phyloP scores from a whole-genome alignment of 2,329 filamentous ascomycete species.

The Ophiosphaerella narmari region DNA sequence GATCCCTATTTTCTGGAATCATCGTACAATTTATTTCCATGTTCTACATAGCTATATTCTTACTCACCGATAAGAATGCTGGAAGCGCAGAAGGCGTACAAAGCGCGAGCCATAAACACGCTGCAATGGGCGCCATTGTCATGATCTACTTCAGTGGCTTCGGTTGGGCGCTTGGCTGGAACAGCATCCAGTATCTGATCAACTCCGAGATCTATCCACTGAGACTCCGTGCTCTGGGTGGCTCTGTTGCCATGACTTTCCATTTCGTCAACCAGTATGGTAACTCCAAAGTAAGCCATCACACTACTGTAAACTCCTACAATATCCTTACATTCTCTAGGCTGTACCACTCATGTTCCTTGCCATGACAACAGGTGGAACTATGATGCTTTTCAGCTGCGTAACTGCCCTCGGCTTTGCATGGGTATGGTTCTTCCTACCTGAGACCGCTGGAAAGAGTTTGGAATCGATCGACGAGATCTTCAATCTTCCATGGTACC shows the following conservation, averaged over 20 bases:
- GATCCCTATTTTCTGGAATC: constrained; percentile 56
- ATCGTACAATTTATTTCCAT: constrained; percentile 56
- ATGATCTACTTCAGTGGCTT: constrained; percentile 64
- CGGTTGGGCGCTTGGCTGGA: constrained; percentile 60
- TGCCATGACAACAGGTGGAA: constrained; percentile 63
- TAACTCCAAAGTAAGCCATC: constrained; percentile 63
- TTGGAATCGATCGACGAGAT: constrained; percentile 73
- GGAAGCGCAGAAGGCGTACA: constrained; percentile 54
- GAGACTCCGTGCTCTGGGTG: constrained; percentile 71
- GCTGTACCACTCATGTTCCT: constrained; percentile 76
- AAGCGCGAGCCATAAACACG: constrained; percentile 54
- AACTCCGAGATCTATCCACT: constrained; percentile 79
- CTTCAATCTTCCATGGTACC: constrained; percentile 75
- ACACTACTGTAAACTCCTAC: background rate
- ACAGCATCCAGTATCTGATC: constrained; percentile 77
- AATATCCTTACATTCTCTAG: background rate
- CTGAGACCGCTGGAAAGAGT: constrained; percentile 68
- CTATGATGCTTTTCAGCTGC: constrained; percentile 76
- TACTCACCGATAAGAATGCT: constrained; percentile 63
- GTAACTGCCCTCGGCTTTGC: constrained; percentile 69
- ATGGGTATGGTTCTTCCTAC: constrained; percentile 75
- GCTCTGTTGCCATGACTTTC: constrained; percentile 74
- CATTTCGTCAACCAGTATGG: constrained; percentile 82
- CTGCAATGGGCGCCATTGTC: constrained; percentile 67
- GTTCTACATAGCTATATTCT: constrained; percentile 60